phyloP scores from a whole-genome alignment of 371 early-diverging fungal species.

The Dentiscutata heterogama region DNA sequence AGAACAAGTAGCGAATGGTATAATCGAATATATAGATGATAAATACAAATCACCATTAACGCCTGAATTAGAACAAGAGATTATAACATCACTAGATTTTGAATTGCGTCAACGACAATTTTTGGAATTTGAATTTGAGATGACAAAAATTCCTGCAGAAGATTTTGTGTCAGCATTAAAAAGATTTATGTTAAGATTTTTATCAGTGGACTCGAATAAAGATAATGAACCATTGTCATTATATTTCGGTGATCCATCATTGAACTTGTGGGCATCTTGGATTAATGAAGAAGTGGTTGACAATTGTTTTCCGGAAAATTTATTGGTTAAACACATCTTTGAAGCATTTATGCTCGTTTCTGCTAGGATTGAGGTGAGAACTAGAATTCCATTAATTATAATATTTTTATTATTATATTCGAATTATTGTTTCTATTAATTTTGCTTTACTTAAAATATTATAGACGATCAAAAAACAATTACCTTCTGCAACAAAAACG shows the following conservation, averaged over 20 bases:
- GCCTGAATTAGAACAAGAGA: not conserved
- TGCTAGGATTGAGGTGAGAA: conserved; percentile 10
- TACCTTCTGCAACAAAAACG: not conserved
- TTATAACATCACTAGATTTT: not conserved
- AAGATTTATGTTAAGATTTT: conserved; percentile 32
- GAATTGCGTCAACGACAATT: not conserved
- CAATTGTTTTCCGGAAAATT: conserved; percentile 16
- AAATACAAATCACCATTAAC: conserved; percentile 26
- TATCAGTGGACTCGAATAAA: not conserved
- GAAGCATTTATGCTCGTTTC: conserved; percentile 18
- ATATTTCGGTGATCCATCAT: conserved; percentile 22
- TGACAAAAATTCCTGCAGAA: conserved; percentile 34
- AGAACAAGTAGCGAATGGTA: conserved; percentile 36
- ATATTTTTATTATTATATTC: no score
- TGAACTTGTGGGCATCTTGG: conserved; percentile 24
- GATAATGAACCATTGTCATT: not conserved
- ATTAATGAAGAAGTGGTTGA: conserved; percentile 26
- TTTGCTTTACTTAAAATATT: not conserved
- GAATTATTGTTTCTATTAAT: not conserved
- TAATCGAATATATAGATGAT: conserved; percentile 30
- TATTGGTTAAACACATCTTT: conserved; percentile 29
- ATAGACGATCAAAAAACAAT: conserved; percentile 5
- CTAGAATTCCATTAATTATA: not conserved
- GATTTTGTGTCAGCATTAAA: conserved; percentile 33
- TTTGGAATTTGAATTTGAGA: not conserved